Base-by-base conservation (phyloP, 768 basidiomycete species). In the Albatrellus ellisii region DNA sequence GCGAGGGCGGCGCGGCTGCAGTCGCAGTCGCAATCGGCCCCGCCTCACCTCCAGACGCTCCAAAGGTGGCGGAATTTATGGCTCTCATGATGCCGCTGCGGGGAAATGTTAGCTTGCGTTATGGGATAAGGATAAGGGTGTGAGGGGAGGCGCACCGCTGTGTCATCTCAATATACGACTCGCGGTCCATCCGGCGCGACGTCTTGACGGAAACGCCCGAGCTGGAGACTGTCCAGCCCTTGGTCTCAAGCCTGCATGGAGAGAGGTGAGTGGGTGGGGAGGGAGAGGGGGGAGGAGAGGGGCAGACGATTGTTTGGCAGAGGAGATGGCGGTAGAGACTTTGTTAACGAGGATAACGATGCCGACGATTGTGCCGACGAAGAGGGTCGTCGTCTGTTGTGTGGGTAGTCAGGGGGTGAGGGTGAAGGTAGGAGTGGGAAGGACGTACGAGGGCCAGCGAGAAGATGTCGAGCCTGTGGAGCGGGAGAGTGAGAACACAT, bases 131-230 rank as follows among this genome's bases (percentile, higher is more conserved):
- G n/a, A n/a, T n/a, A n/a, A n/a, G n/a, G n/a, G n/a, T n/a, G n/a
- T n/a, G 18, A 29, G 12, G 20, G 26, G 27, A 26, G 42, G 47
- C 52, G 34, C 43, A 80, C 81, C 81, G 62, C 53, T 83, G 82
- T 12, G 80, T 83, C 6, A 79, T 78, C 52, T 83, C 79, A 3
- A 84, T 61, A 46, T 84, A 84, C 31, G 71, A 67, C 41, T 79
- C 73, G 29, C 76, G 64, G 46, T 74, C 73, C 47, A 78, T 68
- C 5, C 68, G 66, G 45, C 66, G 70, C 17, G 65, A 56, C 1
- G 79, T 84, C 59, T 79, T 81, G 32, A 85, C 63, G 0, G 77
- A 70, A 10, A 84, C 64, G 3, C 82, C 82, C 3, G 62, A 61
- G n/a, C 64, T 57, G 0, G 78, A 75, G 35, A 84, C 57, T 24